Evolutionary conservation across 345 rosid species (phyloP).

Genomic region (Melaleuca quinquenervia): DNA sequence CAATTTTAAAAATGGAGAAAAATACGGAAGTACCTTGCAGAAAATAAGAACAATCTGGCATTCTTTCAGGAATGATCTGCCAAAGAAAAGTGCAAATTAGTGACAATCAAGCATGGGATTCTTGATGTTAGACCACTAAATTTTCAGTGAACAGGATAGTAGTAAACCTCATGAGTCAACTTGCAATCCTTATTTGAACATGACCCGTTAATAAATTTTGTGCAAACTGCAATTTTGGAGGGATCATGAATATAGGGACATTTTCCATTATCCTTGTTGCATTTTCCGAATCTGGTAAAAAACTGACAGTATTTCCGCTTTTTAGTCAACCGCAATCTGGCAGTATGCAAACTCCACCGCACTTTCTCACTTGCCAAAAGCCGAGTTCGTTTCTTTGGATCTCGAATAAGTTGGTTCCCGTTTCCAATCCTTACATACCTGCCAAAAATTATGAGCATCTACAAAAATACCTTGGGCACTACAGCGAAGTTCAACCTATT

Average conservation of each 20-base stretch:
- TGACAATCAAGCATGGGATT: background rate
- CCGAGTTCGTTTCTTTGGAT: slow-evolving; percentile 89
- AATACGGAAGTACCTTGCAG: slow-evolving; percentile 49
- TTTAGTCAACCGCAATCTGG: slow-evolving; percentile 66
- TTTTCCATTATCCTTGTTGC: slow-evolving; percentile 91
- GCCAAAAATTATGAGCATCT: slow-evolving; percentile 12
- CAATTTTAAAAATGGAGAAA: background rate
- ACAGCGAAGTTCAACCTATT: background rate
- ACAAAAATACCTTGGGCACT: background rate
- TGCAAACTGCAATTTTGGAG: slow-evolving; percentile 91
- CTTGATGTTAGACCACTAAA: background rate
- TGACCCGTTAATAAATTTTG: slow-evolving; percentile 78
- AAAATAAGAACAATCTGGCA: slow-evolving; percentile 97
- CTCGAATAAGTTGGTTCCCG: slow-evolving; percentile 89
- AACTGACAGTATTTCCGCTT: slow-evolving; percentile 86
- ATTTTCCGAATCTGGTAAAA: slow-evolving; percentile 93
- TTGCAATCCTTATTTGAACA: slow-evolving; percentile 69
- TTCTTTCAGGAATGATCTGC: slow-evolving; percentile 95
- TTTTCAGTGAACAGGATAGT: slow-evolving; percentile 3
- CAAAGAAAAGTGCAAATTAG: slow-evolving; percentile 4
- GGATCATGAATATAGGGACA: slow-evolving; percentile 89
- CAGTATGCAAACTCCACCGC: slow-evolving; percentile 95
- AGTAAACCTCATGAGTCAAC: slow-evolving; percentile 84
- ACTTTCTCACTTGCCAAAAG: slow-evolving; percentile 92
- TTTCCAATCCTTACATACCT: slow-evolving; percentile 93